phyloP scores from a whole-genome alignment of 1,284 basidiomycete species.

The Chalciporus sp. region DNA sequence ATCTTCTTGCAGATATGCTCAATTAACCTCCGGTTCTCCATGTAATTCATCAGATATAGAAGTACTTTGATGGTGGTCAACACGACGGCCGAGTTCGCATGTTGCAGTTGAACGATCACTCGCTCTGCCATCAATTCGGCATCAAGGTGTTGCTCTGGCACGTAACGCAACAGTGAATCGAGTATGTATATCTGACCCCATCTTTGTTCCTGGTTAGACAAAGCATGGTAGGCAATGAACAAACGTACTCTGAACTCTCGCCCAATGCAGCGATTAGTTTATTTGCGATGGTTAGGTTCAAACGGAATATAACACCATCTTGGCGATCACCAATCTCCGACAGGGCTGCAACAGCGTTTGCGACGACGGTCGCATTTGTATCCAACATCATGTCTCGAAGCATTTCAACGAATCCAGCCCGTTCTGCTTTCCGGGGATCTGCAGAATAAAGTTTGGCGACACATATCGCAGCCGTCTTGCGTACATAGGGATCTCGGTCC shows the following conservation, averaged over 20 bases:
- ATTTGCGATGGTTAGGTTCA: conserved; percentile 82
- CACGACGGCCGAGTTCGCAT: conserved; percentile 94
- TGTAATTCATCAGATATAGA: conserved; percentile 99
- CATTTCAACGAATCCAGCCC: conserved; percentile 82
- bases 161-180: conserved; percentile 90
- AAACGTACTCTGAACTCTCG: conserved; percentile 87
- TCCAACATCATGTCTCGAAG: conserved; percentile 90
- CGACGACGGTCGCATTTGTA: conserved; percentile 90
- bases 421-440: conserved; percentile 84
- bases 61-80: conserved; percentile 94
- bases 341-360: conserved; percentile 93
- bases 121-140: conserved; percentile 94
- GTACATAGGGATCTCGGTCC: conserved; percentile 93
- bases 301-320: conserved; percentile 86
- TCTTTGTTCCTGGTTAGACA: conserved; percentile 44
- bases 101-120: conserved; percentile 88
- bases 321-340: conserved; percentile 90
- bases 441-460: conserved; percentile 90
- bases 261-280: conserved; percentile 83
- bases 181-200: conserved; percentile 99
- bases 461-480: conserved; percentile 93
- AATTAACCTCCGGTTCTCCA: conserved; percentile 86
- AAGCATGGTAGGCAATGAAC: not conserved
- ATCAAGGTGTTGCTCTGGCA: conserved; percentile 86
- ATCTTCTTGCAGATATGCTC: conserved; percentile 95